Base-by-base conservation (phyloP, 805 yeast genomes). In the Diddensiella caesifluorescens region DNA sequence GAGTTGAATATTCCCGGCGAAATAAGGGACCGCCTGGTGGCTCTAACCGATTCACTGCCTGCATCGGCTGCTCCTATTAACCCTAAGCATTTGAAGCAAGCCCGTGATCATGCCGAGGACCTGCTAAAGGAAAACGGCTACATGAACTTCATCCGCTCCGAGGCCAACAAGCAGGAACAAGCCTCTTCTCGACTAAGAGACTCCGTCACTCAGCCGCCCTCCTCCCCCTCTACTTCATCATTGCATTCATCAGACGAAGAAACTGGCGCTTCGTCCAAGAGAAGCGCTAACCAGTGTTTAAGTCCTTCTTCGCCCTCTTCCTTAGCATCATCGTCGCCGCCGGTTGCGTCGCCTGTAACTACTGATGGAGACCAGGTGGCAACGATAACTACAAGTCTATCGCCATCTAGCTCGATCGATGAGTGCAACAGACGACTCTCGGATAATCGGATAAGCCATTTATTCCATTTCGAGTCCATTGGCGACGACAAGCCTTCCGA, bases 1-100 rank as follows among this genome's bases (percentile, higher is more conserved):
- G 64, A 61, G 44, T 44, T 61, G 26, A 61, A 61, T 25, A 43
- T 61, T 22, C 59, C 65, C 4, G 48, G 49, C 21, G 47, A 39
- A 10, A 47, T 55, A 16, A 50, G 63, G n/a, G 53, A 52, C 22
- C 46, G 39, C 13, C 43, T 61, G n/a, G 19, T 48, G 32, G 25
- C 48, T 16, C 22, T 39, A 10, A 26, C 38, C 5, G 30, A 32
- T n/a, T 12, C 19, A 12, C 5, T 34, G 25, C 29, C 47, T 5
- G 31, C 15, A 31, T n/a, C 33, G 35, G 34, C 18, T 7, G 38
- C 31, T 29, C 59, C 57, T 6, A 46, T 54, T 5, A 34, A 22
- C 16, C 61, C 55, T 9, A 38, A 27, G 12, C 37, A 29, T 20
- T 42, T 56, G 9, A 45, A 36, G 10, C 34, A 29, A 13, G 60